Conservation (phyloP, 441 rosid genomes). For the Populus hybrid region DNA sequence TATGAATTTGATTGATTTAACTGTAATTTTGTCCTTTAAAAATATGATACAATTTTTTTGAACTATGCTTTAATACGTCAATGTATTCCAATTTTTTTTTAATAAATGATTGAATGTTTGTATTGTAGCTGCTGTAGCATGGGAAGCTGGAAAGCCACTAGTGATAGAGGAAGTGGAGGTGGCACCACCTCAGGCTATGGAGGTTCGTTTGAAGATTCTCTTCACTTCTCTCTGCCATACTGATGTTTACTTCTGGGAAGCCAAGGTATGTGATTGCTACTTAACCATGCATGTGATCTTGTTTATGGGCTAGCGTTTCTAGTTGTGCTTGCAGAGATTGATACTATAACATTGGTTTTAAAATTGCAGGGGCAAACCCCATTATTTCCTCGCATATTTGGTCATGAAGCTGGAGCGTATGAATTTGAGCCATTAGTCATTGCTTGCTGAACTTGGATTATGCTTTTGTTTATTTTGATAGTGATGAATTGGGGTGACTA, state of each 20-base stretch:
- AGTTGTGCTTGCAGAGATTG: too few species aligned
- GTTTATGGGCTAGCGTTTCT: too few species aligned
- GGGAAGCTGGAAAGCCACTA: slow-evolving; percentile 85
- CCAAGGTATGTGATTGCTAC: slow-evolving; percentile 28
- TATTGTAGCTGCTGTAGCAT: slow-evolving; percentile 60
- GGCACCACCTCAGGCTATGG: slow-evolving; percentile 44
- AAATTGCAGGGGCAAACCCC: slow-evolving; percentile 43
- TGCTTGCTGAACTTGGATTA: background rate
- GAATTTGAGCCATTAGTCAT: background rate
- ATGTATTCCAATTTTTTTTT: too few species aligned
- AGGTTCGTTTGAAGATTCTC: slow-evolving; percentile 46
- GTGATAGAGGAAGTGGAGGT: slow-evolving; percentile 57
- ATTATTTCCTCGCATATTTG: slow-evolving; percentile 43
- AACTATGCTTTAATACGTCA: too few species aligned
- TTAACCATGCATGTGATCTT: too few species aligned
- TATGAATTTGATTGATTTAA: too few species aligned
- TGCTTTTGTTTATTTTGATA: background rate
- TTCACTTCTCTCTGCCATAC: slow-evolving; percentile 46
- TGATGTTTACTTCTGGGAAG: slow-evolving; percentile 61
- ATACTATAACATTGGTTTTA: background rate
- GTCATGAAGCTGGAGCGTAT: slow-evolving; percentile 52
- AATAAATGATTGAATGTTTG: background rate
- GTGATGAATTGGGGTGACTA: background rate
- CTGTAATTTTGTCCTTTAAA: too few species aligned
- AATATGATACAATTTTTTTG: background rate